Base-by-base conservation (phyloP, 2,329 filamentous ascomycete genomes). In the Ophiostoma himal-ulmi region DNA sequence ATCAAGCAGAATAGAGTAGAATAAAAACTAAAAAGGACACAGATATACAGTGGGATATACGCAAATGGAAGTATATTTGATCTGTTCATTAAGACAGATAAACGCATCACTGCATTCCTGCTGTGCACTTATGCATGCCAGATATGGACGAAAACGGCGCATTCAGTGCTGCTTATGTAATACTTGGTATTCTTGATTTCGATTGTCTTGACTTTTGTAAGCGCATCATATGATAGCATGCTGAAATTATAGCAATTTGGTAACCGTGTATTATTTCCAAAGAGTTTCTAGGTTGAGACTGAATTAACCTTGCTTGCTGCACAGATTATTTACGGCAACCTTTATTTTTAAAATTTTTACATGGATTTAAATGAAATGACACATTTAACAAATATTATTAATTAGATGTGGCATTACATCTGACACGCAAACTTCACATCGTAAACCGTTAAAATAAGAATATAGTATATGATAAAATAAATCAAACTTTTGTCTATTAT, bases 401-500 rank as follows among this genome's bases (percentile, higher is more conserved):
- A 13, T 13, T 5, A 44, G 2, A 30, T 30, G 1, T 44, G 4
- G 5, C 10, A 44, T 44, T 44, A 14, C 39, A 44, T 44, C 39
- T 7, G 44, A 7, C 8, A 39, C 10, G 1, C 6, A 20, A 48
- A 48, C 44, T 7, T 20, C 44, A 48, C 17, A 2, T 20, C 7
- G 6, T 20, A 48, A 7, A 7, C 2, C 20, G 3, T 20, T 20
- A 44, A 44, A 20, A 7, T 48, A 20, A 6, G 2, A 5, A 48
- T n/a, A 7, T n/a, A 48, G 2, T 20, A 30, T 48, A 48, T 17
- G 1, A 62, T 36, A 8, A 30, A 17, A 26, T 17, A 57, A 57
- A 57, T 57, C n/a, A 57, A 57, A 57, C 52, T 57, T 57, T 57
- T 57, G 52, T 57, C 52, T 57, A 57, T 57, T 57, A 26, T 26